Base-by-base conservation (phyloP, 2,329 filamentous ascomycete species). In the Trichoderma hamatum region DNA sequence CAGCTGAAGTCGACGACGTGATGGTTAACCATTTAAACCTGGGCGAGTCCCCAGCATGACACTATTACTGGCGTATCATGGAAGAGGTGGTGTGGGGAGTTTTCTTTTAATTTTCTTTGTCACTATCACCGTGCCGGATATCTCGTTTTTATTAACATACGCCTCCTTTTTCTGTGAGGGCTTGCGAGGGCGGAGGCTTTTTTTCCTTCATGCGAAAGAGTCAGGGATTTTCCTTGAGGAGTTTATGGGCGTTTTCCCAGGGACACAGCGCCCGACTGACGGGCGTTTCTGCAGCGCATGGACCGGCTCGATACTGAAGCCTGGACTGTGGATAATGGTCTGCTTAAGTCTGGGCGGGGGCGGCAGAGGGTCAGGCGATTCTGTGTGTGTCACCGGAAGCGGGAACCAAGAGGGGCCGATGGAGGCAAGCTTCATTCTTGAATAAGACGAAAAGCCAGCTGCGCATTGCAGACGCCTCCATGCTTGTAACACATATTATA, bases 1-100 rank as follows among this genome's bases (percentile, higher is more conserved):
- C 49, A 65, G 65, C 69, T 70, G 69, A 69, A 69, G 66, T 70
- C 52, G 69, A 70, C 69, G 69, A 70, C 55, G 52, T 68, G 54
- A 70, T 62, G 66, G 59, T 54, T 70, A 30, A 63, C 59, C 54
- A 60, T 68, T 62, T 70, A 58, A 28, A 70, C 49, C 64, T 54
- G 56, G 68, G 63, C 56, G 51, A 68, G 68, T 28, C 63, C 63
- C 68, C 56, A 39, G 63, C 49, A 70, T 51, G 68, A 70, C 56
- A 70, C 59, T 70, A 55, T 60, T 59, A 60, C 69, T 59, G 69
- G 69, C 69, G 66, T 65, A 69, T 60, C 55, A 59, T 69, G 52
- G 66, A 65, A 55, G 59, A 68, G 26, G 26, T 46, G 69, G 66
- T 59, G 69, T 60, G 69, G 59, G 52, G 55, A 59, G 55, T 68